phyloP scores from a whole-genome alignment of 179 eudicot genomes.

The Beta macrorhiza region DNA sequence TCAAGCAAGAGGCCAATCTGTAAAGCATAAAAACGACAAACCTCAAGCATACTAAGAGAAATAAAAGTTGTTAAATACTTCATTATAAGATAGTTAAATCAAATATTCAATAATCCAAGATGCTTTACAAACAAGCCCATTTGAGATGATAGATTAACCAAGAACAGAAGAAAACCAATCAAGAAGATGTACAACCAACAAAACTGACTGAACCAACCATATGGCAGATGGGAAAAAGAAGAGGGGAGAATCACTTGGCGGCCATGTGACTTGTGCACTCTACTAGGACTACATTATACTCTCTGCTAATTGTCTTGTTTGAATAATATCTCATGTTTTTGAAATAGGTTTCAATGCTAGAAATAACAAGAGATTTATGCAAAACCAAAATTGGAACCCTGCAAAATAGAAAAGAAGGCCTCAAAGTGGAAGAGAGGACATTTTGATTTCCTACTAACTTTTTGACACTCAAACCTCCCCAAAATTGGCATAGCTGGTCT shows the following conservation, averaged over 20 bases:
- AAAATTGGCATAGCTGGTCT: neutral
- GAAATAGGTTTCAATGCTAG: neutral
- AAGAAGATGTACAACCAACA: neutral
- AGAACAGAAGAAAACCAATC: neutral
- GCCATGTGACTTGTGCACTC: neutral
- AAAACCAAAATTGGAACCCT: neutral
- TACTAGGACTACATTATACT: too few relatives aligned
- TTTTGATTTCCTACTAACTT: neutral
- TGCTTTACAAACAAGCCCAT: too few relatives aligned
- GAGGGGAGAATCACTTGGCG: neutral
- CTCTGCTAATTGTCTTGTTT: neutral
- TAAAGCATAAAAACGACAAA: neutral
- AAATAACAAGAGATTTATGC: neutral
- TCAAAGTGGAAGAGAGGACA: neutral
- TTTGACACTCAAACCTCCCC: neutral
- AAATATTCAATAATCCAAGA: too few relatives aligned
- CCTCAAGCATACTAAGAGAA: neutral
- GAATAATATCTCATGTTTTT: neutral
- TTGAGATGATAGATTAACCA: neutral
- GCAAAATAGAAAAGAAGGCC: neutral
- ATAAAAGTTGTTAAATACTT: neutral
- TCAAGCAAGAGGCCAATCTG: neutral
- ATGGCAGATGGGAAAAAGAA: neutral
- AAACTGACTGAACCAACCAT: neutral
- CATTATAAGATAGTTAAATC: neutral